Evolutionary conservation across 306 rosid genomes (phyloP).

Genomic region (Acacia melanoxylon): DNA sequence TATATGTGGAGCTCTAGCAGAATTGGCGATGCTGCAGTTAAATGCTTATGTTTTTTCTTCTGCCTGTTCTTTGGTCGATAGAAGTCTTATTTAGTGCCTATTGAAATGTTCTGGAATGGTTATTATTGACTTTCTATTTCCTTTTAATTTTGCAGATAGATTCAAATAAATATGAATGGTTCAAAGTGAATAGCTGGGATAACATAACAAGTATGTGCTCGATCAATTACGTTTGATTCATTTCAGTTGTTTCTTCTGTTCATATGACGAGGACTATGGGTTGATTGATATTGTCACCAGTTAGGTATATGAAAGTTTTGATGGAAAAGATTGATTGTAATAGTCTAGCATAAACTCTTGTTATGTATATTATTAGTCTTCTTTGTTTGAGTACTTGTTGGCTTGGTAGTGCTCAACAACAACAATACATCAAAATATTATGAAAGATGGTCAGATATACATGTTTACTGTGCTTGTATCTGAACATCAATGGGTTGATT

Average conservation of each 20-base stretch:
- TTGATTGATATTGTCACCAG: neutral
- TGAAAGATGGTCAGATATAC: neutral
- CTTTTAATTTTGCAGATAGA: conserved; percentile 51
- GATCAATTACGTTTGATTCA: conserved; percentile 1
- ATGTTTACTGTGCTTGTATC: neutral
- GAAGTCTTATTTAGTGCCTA: neutral
- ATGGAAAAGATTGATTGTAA: neutral
- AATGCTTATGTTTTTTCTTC: conserved; percentile 12
- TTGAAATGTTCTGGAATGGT: conserved; percentile 7
- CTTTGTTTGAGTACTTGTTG: conserved; percentile 22
- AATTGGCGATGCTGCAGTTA: neutral
- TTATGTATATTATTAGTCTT: neutral
- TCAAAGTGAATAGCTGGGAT: conserved; percentile 82
- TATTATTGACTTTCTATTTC: conserved; percentile 15
- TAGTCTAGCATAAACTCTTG: neutral
- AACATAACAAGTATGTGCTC: conserved; percentile 62
- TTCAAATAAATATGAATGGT: conserved; percentile 54
- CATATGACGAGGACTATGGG: conserved; percentile 10
- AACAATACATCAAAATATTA: neutral
- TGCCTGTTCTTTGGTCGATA: conserved; percentile 1
- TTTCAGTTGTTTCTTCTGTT: conserved; percentile 16
- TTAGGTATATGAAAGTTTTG: conserved; percentile 23
- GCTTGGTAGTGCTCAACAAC: neutral
- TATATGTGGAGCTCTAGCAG: neutral
- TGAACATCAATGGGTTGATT: neutral